Evolutionary conservation across 768 basidiomycete genomes (phyloP).

Genomic region (Lentinula guzmanii): DNA sequence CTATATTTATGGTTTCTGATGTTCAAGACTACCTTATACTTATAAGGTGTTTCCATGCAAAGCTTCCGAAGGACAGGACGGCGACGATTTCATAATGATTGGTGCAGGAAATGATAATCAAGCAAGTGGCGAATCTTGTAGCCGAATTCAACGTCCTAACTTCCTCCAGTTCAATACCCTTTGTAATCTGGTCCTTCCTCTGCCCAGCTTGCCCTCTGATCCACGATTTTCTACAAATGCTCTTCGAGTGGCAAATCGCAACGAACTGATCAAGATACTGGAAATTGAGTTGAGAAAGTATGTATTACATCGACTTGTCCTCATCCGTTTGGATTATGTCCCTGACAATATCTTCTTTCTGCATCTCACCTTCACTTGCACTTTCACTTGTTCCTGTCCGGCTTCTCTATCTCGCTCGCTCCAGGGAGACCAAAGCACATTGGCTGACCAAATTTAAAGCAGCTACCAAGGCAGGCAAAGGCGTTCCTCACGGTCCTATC

Average conservation of each 20-base stretch:
- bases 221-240: conserved; percentile 68
- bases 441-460: conserved; percentile 68
- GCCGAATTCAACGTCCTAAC: neutral
- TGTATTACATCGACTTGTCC: neutral
- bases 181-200: conserved; percentile 53
- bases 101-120: conserved; percentile 89
- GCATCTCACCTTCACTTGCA: conserved; percentile 27
- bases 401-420: neutral
- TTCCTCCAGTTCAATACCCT: conserved; percentile 61
- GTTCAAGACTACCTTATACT: neutral
- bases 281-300: conserved; percentile 27
- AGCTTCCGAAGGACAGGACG: conserved; percentile 3
- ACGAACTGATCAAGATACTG: conserved; percentile 63
- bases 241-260: conserved; percentile 70
- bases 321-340: neutral
- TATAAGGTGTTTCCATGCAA: conserved; percentile 68
- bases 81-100: conserved; percentile 85
- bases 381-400: neutral
- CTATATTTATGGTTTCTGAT: neutral
- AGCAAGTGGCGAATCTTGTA: conserved; percentile 28
- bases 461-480: conserved; percentile 42
- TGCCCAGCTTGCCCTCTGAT: conserved; percentile 54
- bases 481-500: conserved; percentile 87
- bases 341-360: no score
- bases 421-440: conserved; percentile 49